Conservation (phyloP, 305 asterid species). For the Salvia sclarea region DNA sequence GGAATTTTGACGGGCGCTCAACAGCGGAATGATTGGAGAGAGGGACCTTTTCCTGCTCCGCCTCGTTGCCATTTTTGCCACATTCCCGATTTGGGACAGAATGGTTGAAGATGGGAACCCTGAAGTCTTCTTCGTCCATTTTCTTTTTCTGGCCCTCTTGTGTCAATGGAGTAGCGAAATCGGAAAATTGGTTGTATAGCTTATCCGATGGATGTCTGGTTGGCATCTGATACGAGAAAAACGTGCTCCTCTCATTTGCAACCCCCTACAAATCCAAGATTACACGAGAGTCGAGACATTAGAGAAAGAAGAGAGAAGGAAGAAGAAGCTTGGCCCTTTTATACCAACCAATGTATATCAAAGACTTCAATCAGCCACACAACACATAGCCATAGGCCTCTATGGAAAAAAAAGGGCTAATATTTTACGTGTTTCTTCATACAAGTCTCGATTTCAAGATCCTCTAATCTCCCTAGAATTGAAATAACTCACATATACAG, state of each 20-base stretch:
- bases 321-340: conserved; percentile 2
- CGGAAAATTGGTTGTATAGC: conserved; percentile 33
- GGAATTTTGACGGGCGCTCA: conserved; percentile 27
- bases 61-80: conserved; percentile 21
- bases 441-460: neutral
- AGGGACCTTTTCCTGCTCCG: conserved; percentile 25
- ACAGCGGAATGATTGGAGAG: conserved; percentile 30
- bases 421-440: neutral
- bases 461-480: neutral
- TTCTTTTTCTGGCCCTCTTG: conserved; percentile 46
- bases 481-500: neutral
- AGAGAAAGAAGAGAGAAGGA: neutral
- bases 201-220: conserved; percentile 41
- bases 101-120: conserved; percentile 55
- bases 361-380: neutral
- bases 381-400: neutral
- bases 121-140: conserved; percentile 59
- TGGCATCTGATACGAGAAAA: conserved; percentile 40
- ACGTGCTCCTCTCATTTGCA: conserved; percentile 38
- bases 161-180: conserved; percentile 34
- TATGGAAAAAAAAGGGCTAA: neutral
- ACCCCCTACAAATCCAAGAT: conserved; percentile 40
- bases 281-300: conserved; percentile 7
- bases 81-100: conserved; percentile 37
- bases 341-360: neutral